Conservation (phyloP, 2,329 filamentous ascomycete species). For the Penicillium olsonii region DNA sequence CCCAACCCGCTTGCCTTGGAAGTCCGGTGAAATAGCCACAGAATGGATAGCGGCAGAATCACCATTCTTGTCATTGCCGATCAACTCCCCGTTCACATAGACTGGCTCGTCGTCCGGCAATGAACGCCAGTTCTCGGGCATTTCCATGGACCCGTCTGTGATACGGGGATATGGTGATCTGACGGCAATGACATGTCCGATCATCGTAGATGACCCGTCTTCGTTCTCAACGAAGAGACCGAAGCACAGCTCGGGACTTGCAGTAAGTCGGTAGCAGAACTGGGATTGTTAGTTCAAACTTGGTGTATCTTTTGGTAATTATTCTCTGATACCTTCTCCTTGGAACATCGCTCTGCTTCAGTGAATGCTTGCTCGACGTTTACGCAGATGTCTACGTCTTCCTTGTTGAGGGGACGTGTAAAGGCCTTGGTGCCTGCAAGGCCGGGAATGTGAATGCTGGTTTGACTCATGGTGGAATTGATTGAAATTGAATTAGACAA, state of each 20-base stretch:
- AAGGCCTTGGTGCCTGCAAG: constrained; percentile 7
- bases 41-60: constrained; percentile 17
- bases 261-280: constrained; percentile 18
- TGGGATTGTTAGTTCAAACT: neutral
- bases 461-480: neutral
- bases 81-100: constrained; percentile 4
- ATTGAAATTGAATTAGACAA: neutral
- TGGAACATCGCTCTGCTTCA: constrained; percentile 16
- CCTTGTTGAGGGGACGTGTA: constrained; percentile 10
- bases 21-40: constrained; percentile 16
- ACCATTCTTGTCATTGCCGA: constrained; percentile 19
- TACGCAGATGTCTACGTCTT: constrained; percentile 17
- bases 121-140: constrained; percentile 18
- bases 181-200: constrained; percentile 18
- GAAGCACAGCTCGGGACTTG: constrained; percentile 11
- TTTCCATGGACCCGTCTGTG: constrained; percentile 19
- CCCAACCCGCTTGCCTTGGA: constrained; percentile 15
- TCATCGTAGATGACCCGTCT: constrained; percentile 1
- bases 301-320: neutral
- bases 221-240: constrained; percentile 16
- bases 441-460: constrained; percentile 8
- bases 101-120: constrained; percentile 3
- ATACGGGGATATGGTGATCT: constrained; percentile 4
- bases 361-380: constrained; percentile 16
- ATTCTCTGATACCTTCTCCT: constrained; percentile 21